phyloP scores from a whole-genome alignment of 1,139 yeast genomes.

The Taiozyma sp. region DNA sequence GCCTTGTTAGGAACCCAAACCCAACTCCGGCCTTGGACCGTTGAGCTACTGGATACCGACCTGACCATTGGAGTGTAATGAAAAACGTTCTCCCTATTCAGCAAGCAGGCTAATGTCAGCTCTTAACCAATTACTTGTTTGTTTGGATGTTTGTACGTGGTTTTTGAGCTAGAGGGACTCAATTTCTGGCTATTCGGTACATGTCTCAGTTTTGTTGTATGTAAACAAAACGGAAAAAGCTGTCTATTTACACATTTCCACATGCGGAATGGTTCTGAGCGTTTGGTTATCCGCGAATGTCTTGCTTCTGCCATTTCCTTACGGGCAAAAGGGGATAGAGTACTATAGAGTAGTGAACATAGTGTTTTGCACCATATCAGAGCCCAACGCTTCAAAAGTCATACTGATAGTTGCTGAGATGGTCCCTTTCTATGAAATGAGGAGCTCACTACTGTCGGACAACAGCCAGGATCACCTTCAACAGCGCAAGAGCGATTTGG shows the following conservation, averaged over 20 bases:
- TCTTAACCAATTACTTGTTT: not conserved
- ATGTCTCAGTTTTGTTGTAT: constrained; percentile 1
- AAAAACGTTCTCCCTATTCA: not conserved
- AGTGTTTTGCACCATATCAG: not conserved
- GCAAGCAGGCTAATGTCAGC: not conserved
- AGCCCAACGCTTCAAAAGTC: not conserved
- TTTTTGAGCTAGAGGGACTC: not conserved
- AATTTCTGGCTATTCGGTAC: not conserved
- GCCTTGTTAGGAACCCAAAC: constrained; percentile 82
- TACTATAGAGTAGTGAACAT: not conserved
- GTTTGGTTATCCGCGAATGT: not conserved
- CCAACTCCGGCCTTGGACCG: constrained; percentile 39
- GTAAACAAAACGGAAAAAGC: constrained; percentile 6
- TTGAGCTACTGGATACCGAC: not conserved
- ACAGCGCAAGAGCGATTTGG: constrained; percentile 2
- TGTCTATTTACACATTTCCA: constrained; percentile 10
- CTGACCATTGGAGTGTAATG: not conserved
- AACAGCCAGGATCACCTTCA: not conserved
- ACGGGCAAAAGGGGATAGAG: not conserved
- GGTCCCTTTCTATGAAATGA: not conserved
- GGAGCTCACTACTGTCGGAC: not conserved
- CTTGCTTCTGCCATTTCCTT: not conserved
- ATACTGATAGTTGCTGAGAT: not conserved
- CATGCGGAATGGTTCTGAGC: not conserved
- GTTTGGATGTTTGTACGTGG: not conserved